Evolutionary conservation across 83 land plant species (phyloP).

Genomic region (Thuja plicata): DNA sequence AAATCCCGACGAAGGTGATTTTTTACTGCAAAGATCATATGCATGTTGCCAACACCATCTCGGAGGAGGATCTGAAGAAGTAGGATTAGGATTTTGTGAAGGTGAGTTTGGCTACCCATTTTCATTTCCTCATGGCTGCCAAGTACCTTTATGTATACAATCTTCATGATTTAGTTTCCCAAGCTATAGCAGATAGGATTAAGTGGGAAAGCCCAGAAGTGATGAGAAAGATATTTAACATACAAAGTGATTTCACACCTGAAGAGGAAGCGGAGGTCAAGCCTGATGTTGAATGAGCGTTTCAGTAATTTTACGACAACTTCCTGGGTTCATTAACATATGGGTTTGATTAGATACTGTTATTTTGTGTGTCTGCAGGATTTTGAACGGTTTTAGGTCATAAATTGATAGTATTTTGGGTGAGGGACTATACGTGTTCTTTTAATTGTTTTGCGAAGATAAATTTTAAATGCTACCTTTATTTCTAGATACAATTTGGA

Average conservation of each 20-base stretch:
- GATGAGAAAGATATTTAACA: slow-evolving; percentile 33
- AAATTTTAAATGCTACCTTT: too few species aligned
- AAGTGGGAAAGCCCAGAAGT: slow-evolving; percentile 30
- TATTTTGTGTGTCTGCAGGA: too few species aligned
- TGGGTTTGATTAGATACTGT: too few species aligned
- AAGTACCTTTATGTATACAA: slow-evolving; percentile 46
- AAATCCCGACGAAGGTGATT: slow-evolving; percentile 43
- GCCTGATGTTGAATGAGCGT: slow-evolving; percentile 41
- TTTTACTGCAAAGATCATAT: slow-evolving; percentile 43
- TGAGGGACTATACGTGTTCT: too few species aligned
- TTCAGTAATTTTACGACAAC: slow-evolving; percentile 15
- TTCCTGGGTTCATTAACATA: neutral
- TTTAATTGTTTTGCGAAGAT: too few species aligned
- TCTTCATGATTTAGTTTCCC: slow-evolving; percentile 48
- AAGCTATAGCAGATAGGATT: slow-evolving; percentile 35
- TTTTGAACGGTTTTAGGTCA: too few species aligned
- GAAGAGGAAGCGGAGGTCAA: slow-evolving; percentile 43
- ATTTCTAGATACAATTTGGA: too few species aligned
- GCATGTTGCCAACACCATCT: slow-evolving; percentile 10
- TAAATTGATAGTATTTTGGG: too few species aligned
- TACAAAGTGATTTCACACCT: slow-evolving; percentile 43
- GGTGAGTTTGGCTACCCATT: slow-evolving; percentile 69
- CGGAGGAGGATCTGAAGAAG: slow-evolving; percentile 40
- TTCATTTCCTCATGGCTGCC: slow-evolving; percentile 64
- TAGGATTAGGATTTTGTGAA: slow-evolving; percentile 66